Evolutionary conservation across 129 eudicot genomes (phyloP).

Genomic region (Flaveria linearis): DNA sequence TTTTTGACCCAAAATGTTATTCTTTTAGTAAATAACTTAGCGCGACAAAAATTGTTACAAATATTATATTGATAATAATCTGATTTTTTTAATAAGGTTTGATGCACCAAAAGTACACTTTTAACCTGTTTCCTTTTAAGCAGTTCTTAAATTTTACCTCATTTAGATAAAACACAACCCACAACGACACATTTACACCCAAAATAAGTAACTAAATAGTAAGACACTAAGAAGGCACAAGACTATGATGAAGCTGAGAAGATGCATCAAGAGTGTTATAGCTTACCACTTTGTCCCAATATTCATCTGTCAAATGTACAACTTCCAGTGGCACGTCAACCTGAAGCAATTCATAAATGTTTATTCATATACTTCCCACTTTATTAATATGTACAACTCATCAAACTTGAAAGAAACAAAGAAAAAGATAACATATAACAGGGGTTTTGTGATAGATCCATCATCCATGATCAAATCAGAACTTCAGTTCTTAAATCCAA

Average conservation of each 20-base stretch:
- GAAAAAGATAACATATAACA: neutral
- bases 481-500: neutral
- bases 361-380: neutral
- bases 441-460: conserved; percentile 6
- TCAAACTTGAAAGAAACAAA: conserved; percentile 9
- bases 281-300: conserved; percentile 92
- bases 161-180: neutral
- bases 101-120: neutral
- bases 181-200: neutral
- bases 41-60: neutral
- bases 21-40: neutral
- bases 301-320: conserved; percentile 95
- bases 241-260: conserved; percentile 2
- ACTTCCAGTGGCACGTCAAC: conserved; percentile 89
- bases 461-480: conserved; percentile 2
- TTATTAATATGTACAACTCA: neutral
- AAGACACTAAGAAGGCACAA: neutral
- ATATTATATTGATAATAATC: neutral
- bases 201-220: neutral
- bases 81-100: neutral
- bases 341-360: conserved; percentile 47
- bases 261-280: conserved; percentile 12
- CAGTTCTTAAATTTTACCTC: neutral
- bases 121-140: neutral
- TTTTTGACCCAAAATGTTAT: neutral